phyloP scores from a whole-genome alignment of 2,329 filamentous ascomycete genomes.

The Penicillium sp. region DNA sequence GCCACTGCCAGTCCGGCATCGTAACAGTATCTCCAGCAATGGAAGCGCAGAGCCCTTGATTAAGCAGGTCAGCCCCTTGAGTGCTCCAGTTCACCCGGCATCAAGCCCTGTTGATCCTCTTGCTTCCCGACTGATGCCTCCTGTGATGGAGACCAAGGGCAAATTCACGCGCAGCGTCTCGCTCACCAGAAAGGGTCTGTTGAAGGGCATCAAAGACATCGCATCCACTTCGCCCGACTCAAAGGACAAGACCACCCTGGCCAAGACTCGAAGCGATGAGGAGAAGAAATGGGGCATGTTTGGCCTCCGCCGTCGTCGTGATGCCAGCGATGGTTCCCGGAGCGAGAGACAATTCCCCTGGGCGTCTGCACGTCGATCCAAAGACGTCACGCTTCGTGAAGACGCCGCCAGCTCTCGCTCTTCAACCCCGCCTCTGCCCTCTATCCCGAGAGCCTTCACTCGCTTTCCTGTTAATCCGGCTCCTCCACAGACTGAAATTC shows the following conservation, averaged over 20 bases:
- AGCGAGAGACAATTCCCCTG: constrained; percentile 9
- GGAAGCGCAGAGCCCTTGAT: constrained; percentile 6
- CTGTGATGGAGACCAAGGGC: not conserved
- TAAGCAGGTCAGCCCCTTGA: too few species aligned
- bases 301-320: constrained; percentile 16
- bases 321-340: constrained; percentile 6
- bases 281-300: constrained; percentile 21
- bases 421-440: constrained; percentile 3
- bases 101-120: not conserved
- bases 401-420: not conserved
- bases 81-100: not conserved
- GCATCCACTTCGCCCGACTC: not conserved
- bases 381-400: not conserved
- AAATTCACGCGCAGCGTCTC: constrained; percentile 12
- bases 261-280: constrained; percentile 2
- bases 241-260: constrained; percentile 2
- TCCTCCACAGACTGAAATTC: not conserved
- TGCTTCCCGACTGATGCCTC: not conserved
- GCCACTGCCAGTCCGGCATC: not conserved
- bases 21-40: not conserved
- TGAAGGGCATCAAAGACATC: constrained; percentile 2
- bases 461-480: not conserved
- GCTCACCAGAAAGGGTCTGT: constrained; percentile 8
- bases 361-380: constrained; percentile 4
- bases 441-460: not conserved